These are phyloP conservation scores for Poterioochromonas sp. DNA, from an alignment of 352 stramenopile genomes.

Conservation along the genomic window DNA sequence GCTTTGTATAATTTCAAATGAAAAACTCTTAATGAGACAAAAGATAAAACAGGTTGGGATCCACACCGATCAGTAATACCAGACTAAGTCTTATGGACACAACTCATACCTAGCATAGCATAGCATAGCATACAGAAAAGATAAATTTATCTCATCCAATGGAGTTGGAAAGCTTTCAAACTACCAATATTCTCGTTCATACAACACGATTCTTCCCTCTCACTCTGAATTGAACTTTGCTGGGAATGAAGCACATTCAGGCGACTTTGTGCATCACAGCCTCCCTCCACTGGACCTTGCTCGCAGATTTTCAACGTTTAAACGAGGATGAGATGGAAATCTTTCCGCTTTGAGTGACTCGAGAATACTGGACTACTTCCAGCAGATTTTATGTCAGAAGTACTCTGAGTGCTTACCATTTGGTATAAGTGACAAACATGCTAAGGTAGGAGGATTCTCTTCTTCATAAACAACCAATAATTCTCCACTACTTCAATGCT, in stretches of 20 bases:
- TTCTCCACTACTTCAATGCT: neutral
- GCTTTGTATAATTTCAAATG: no score
- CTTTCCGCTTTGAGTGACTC: neutral
- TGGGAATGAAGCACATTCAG: neutral
- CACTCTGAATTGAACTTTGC: no score
- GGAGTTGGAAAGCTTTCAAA: neutral
- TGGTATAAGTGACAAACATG: neutral
- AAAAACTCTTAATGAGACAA: no score
- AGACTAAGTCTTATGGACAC: no score
- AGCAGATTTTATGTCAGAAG: neutral
- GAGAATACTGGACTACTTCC: neutral
- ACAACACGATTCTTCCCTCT: neutral
- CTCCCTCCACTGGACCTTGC: conserved; percentile 2
- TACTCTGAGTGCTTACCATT: conserved; percentile 2
- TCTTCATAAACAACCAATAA: neutral
- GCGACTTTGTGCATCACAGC: no score
- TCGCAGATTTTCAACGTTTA: conserved; percentile 2
- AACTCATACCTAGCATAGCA: no score
- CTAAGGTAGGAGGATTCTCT: neutral
- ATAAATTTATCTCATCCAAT: neutral
- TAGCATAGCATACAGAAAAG: no score
- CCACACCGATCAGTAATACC: no score
- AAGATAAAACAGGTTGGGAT: no score
- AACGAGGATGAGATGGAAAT: conserved; percentile 6
- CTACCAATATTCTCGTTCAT: neutral